Evolutionary conservation across 2,329 filamentous ascomycete genomes (phyloP).

Genomic region (Ceratocystiopsis brevicomis): DNA sequence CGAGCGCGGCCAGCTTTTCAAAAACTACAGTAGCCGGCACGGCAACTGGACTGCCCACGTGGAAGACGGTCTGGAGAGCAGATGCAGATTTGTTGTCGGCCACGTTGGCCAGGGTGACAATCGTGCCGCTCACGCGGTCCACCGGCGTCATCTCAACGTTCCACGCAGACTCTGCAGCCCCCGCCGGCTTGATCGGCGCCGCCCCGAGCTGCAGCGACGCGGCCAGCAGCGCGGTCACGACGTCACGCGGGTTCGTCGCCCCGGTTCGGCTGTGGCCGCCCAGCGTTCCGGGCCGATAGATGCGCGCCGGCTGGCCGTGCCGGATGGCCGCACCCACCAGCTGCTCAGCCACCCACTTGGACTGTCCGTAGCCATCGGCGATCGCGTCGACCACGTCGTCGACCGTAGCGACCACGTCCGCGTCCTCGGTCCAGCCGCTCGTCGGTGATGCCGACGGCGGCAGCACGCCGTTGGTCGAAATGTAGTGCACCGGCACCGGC

Average conservation of each 20-base stretch:
- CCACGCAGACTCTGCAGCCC: constrained; percentile 25
- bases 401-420: constrained; percentile 43
- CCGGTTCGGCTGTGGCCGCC: constrained; percentile 59
- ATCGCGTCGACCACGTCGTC: constrained; percentile 65
- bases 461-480: constrained; percentile 65
- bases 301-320: constrained; percentile 56
- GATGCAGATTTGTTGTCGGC: constrained; percentile 32
- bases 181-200: constrained; percentile 46
- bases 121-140: constrained; percentile 60
- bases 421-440: constrained; percentile 43
- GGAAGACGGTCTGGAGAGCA: constrained; percentile 45
- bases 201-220: constrained; percentile 58
- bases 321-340: constrained; percentile 61
- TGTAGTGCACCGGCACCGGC: constrained; percentile 62
- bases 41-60: constrained; percentile 55
- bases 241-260: constrained; percentile 60
- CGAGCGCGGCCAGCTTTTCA: constrained; percentile 41
- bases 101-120: constrained; percentile 41
- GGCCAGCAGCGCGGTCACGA: constrained; percentile 56
- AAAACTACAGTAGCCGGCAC: constrained; percentile 50
- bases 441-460: constrained; percentile 67
- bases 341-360: constrained; percentile 61
- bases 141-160: constrained; percentile 70
- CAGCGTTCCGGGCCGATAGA: constrained; percentile 60
- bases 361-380: constrained; percentile 76